These are phyloP conservation scores for Xanthoconium stramineum DNA, from an alignment of 768 basidiomycete genomes.

Conservation along the genomic window DNA sequence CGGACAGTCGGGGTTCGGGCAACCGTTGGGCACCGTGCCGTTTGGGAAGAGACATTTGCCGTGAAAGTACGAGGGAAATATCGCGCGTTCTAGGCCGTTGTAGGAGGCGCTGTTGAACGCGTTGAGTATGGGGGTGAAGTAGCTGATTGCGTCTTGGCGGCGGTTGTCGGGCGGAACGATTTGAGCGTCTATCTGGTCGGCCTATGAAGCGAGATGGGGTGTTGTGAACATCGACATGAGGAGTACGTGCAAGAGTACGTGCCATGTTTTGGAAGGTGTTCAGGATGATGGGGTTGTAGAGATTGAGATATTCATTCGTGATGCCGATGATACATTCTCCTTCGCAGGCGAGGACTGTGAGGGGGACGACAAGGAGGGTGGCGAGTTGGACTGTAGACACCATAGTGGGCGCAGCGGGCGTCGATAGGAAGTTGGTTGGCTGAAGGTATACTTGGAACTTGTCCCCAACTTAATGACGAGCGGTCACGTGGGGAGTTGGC, in stretches of 20 bases:
- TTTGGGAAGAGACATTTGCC: conserved; percentile 62
- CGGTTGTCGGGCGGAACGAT: conserved; percentile 30
- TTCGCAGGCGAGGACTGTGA: conserved; percentile 58
- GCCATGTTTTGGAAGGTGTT: conserved; percentile 43
- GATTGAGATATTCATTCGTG: conserved; percentile 51
- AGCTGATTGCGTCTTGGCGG: conserved; percentile 27
- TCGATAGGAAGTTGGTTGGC: background rate
- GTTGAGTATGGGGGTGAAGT: conserved; percentile 45
- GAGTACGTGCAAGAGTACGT: conserved; percentile 15
- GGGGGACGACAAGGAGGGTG: conserved; percentile 30
- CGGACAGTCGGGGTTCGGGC: conserved; percentile 77
- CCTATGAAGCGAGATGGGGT: conserved; percentile 23
- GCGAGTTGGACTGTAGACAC: conserved; percentile 18
- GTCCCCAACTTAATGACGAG: background rate
- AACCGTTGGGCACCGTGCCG: conserved; percentile 60
- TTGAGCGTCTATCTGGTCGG: conserved; percentile 31
- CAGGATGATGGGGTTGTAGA: conserved; percentile 46
- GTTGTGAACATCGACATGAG: background rate
- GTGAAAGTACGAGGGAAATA: conserved; percentile 72
- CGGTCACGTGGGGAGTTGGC: conserved; percentile 22
- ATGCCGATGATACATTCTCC: conserved; percentile 63
- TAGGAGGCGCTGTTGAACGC: conserved; percentile 47
- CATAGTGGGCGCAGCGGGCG: conserved; percentile 17
- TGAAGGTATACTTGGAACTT: conserved; percentile 2
- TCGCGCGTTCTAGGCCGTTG: conserved; percentile 45